phyloP scores from a whole-genome alignment of 805 yeast genomes.

The Suhomyces sp. region DNA sequence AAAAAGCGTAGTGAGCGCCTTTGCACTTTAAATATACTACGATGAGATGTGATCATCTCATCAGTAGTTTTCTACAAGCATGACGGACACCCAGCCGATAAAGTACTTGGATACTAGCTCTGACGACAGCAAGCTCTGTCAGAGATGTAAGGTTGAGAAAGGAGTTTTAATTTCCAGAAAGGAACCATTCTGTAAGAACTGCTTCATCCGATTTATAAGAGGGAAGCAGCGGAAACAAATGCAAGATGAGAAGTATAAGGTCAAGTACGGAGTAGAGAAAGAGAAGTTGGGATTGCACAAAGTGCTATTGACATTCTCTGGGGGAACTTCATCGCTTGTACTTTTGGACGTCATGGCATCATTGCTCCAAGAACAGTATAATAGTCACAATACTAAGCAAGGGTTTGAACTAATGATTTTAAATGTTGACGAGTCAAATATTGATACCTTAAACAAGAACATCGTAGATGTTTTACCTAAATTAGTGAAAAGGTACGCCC shows the following conservation, averaged over 20 bases:
- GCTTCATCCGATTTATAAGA: constrained; percentile 70
- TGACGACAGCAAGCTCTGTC: constrained; percentile 29
- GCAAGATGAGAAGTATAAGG: constrained; percentile 70
- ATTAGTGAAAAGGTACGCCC: constrained; percentile 17
- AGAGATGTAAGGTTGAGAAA: constrained; percentile 46
- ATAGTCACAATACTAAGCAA: constrained; percentile 58
- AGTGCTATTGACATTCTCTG: constrained; percentile 60
- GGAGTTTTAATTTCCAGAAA: constrained; percentile 54
- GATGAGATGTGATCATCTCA: neutral
- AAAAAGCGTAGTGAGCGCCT: neutral
- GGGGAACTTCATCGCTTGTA: constrained; percentile 66
- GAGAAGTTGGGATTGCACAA: constrained; percentile 34
- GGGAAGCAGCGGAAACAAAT: constrained; percentile 80
- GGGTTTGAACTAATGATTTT: constrained; percentile 64
- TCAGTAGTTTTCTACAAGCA: neutral
- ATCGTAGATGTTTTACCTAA: constrained; percentile 15
- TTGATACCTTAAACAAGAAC: constrained; percentile 14
- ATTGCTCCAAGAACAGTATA: constrained; percentile 58
- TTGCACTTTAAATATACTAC: neutral
- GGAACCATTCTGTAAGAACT: constrained; percentile 60
- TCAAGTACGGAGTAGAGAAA: constrained; percentile 51
- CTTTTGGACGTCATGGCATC: constrained; percentile 64
- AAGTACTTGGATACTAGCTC: constrained; percentile 15
- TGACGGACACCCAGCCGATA: constrained; percentile 9
- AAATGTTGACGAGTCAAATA: constrained; percentile 40